phyloP scores from a whole-genome alignment of 78 protist genomes.

The Creolimax fragrantissima region DNA sequence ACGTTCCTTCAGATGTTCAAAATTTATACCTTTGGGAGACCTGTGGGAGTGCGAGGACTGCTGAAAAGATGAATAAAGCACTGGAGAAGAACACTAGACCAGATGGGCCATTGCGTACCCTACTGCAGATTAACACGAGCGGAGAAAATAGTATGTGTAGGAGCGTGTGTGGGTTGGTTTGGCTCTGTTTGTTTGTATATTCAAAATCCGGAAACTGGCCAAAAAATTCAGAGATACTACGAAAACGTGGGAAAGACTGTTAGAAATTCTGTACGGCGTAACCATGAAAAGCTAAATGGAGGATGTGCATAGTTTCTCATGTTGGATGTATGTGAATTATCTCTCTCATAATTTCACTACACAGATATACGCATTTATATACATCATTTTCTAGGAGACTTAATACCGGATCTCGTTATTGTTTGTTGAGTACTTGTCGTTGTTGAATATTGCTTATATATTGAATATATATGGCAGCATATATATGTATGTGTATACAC shows the following conservation, averaged over 20 bases:
- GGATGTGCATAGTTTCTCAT: not conserved
- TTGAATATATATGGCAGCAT: no score
- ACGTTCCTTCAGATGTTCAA: not conserved
- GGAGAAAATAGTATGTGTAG: slow-evolving; percentile 46
- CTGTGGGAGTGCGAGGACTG: slow-evolving; percentile 33
- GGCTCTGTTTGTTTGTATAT: not conserved
- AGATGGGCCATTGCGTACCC: not conserved
- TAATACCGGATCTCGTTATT: no score
- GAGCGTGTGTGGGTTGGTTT: not conserved
- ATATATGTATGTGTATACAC: no score
- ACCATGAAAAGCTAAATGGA: not conserved
- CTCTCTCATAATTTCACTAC: not conserved
- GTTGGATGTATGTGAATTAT: not conserved
- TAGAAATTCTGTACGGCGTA: not conserved
- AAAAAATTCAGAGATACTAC: not conserved
- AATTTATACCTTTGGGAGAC: slow-evolving; percentile 48
- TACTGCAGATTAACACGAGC: slow-evolving; percentile 60
- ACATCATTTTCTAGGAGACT: no score
- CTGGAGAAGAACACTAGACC: not conserved
- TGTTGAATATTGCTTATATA: no score
- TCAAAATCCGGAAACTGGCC: not conserved
- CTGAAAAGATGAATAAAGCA: slow-evolving; percentile 17
- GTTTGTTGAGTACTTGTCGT: no score
- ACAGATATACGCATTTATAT: not conserved
- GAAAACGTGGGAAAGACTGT: not conserved